Base-by-base conservation (phyloP, 495 filamentous ascomycete species). In the Trichoderma virens region DNA sequence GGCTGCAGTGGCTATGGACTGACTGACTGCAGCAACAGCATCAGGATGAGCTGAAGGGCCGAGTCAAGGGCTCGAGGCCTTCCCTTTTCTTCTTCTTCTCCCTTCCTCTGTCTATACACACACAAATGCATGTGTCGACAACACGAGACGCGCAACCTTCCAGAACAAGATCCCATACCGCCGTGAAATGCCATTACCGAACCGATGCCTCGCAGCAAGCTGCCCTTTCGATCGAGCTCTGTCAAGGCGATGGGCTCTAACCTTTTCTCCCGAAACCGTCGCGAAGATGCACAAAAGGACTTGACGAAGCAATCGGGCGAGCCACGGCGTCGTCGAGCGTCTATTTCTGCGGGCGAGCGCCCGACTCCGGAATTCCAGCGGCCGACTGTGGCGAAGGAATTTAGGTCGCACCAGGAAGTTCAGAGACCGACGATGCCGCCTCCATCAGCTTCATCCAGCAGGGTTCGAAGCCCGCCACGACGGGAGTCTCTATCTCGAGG, bases 251-350 rank as follows among this genome's bases (percentile, higher is more conserved):
- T 56, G 51, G 51, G 51, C 51, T 56, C 51, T 5, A 56, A 25
- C 51, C 51, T 56, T 25, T 56, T 56, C 51, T 56, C 51, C 51
- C 27, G 51, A 56, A 56, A 30, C 51, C 51, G 51, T 30, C 51
- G 51, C 23, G 51, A 56, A 14, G 51, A 56, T 56, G 51, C 51
- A 18, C 51, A 28, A 16, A 56, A 56, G 30, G 51, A 56, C 25
- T 2, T 30, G 13, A 30, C 16, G 13, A 56, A 56, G 27, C 51
- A 2, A 16, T 28, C 51, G 9, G 51, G 27, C 51, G 51, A 56
- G 9, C 25, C 51, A 28, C 28, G 51, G 27, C 51, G 51, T 56
- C 51, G 51, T 25, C 51, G 51, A 16, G 25, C 51, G 25, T 56
- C 51, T 28, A 13, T 56, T 56, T 27, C 51, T 9, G 27, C 8